phyloP scores from a whole-genome alignment of 257 asterid species.

The Solanum habrochaites region DNA sequence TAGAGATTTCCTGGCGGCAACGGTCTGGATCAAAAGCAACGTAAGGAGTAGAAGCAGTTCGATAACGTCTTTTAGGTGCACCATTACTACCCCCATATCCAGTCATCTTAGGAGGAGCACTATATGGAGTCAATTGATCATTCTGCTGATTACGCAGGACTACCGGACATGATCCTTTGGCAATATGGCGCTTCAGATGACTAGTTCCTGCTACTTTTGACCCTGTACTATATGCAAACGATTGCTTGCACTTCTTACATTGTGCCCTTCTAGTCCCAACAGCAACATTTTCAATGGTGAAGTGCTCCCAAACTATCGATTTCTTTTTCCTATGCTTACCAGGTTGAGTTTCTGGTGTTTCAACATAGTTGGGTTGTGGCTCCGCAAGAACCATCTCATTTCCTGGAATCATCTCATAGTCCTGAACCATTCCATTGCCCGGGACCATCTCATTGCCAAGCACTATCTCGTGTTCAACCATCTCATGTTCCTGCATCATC shows the following conservation, averaged over 20 bases:
- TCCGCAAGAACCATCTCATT: conserved; percentile 37
- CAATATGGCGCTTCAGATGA: conserved; percentile 96
- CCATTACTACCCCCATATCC: conserved; percentile 20
- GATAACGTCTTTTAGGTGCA: conserved; percentile 59
- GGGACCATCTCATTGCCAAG: neutral
- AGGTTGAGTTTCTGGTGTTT: conserved; percentile 20
- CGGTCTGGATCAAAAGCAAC: conserved; percentile 67
- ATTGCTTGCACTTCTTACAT: conserved; percentile 97
- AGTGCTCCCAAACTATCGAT: conserved; percentile 96
- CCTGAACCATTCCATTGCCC: neutral
- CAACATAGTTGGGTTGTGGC: conserved; percentile 24
- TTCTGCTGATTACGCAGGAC: conserved; percentile 36
- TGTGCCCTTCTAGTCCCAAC: conserved; percentile 77
- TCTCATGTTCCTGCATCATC: neutral
- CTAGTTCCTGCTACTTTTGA: conserved; percentile 95
- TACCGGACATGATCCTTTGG: conserved; percentile 82
- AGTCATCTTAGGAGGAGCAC: conserved; percentile 66
- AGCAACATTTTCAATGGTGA: conserved; percentile 72
- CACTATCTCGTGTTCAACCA: neutral
- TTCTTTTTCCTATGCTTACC: conserved; percentile 75
- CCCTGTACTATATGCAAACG: conserved; percentile 95
- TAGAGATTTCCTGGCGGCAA: conserved; percentile 75
- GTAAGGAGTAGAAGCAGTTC: conserved; percentile 47
- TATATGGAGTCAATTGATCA: conserved; percentile 23
- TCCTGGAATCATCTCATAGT: neutral